Conservation (phyloP, 305 asterid species). For the Plantago coronopus region DNA sequence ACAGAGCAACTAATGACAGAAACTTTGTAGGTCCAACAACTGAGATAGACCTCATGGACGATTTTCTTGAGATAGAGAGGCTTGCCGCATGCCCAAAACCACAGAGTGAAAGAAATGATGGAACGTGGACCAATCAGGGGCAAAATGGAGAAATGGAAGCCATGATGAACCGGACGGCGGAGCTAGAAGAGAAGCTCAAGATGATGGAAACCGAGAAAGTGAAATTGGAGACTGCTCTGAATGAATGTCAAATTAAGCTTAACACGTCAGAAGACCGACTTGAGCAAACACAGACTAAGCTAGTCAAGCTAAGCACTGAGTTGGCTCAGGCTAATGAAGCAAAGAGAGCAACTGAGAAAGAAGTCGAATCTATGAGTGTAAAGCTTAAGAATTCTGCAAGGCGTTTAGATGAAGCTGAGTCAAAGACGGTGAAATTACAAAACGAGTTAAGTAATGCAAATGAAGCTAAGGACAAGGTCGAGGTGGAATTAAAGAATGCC, state of each 20-base stretch:
- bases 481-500: constrained; percentile 40
- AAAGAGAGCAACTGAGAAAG: constrained; percentile 39
- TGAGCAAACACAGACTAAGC: constrained; percentile 38
- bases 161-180: constrained; percentile 34
- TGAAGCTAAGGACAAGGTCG: constrained; percentile 35
- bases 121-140: constrained; percentile 21
- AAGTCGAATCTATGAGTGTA: constrained; percentile 30
- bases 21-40: constrained; percentile 37
- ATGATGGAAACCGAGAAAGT: constrained; percentile 50
- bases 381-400: constrained; percentile 36
- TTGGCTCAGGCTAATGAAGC: constrained; percentile 46
- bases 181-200: constrained; percentile 52
- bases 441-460: constrained; percentile 32
- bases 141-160: constrained; percentile 42
- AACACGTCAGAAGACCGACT: constrained; percentile 48
- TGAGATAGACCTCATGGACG: constrained; percentile 78
- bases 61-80: constrained; percentile 95
- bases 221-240: constrained; percentile 49
- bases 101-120: constrained; percentile 23
- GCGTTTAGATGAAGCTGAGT: constrained; percentile 47
- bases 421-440: constrained; percentile 30
- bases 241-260: constrained; percentile 48
- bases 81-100: constrained; percentile 49
- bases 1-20: constrained; percentile 32
- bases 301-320: constrained; percentile 43